Conservation (phyloP, 495 filamentous ascomycete genomes). For the Tirmania nivea region DNA sequence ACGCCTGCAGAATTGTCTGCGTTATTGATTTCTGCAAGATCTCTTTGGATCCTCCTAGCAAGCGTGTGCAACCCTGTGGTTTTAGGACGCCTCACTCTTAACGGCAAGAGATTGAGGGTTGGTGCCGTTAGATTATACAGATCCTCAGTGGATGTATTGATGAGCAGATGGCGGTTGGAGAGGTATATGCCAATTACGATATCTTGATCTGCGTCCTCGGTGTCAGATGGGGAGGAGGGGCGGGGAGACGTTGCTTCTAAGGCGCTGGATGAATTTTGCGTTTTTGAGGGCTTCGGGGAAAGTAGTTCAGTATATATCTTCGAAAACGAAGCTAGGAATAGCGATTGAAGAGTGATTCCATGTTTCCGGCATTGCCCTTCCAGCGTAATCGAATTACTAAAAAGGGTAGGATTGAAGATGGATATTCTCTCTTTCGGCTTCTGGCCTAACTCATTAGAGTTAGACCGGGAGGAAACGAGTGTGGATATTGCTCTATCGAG, state of each 20-base stretch:
- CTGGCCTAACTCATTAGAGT: not conserved
- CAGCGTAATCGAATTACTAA: conserved; percentile 6
- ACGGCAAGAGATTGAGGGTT: conserved; percentile 32
- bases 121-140: conserved; percentile 20
- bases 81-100: conserved; percentile 21
- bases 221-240: not conserved
- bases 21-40: conserved; percentile 25
- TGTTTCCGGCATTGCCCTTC: conserved; percentile 19
- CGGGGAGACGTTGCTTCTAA: not conserved
- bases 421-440: conserved; percentile 3
- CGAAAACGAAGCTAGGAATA: conserved; percentile 29
- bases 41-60: conserved; percentile 26
- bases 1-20: conserved; percentile 1
- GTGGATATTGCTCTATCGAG: conserved; percentile 17
- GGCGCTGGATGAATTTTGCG: not conserved
- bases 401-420: conserved; percentile 1
- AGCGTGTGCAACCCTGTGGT: conserved; percentile 16
- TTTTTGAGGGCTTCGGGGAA: not conserved
- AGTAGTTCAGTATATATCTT: conserved; percentile 19
- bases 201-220: conserved; percentile 14
- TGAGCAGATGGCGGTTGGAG: conserved; percentile 29
- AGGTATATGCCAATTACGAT: conserved; percentile 34
- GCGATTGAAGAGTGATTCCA: conserved; percentile 27
- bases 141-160: conserved; percentile 13
- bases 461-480: conserved; percentile 4